Percentiles rank a stretch among this genome's conserved stretches.
phyloP scores from a whole-genome alignment of 257 asterid species.

The Solanum pimpinellifolium region DNA sequence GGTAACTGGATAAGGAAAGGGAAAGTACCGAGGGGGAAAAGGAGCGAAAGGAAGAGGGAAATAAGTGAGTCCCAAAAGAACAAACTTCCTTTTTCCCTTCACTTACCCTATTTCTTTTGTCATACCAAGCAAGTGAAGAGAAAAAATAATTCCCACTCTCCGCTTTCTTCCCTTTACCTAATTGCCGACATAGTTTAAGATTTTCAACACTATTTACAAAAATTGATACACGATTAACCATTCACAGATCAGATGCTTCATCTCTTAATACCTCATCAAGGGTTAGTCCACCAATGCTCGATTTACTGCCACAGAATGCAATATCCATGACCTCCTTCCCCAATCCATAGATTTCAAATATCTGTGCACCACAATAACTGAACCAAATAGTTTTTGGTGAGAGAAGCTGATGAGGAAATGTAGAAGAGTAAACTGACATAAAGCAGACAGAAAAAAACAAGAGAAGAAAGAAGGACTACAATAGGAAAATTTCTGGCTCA shows the following conservation, averaged over 20 bases:
- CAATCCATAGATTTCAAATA: conserved; percentile 93
- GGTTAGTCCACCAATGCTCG: conserved; percentile 92
- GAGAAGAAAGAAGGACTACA: conserved; percentile 2
- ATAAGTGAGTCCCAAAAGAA: background rate
- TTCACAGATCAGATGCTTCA: background rate
- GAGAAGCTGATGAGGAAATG: conserved; percentile 1
- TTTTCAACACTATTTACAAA: background rate
- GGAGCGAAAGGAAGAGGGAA: background rate
- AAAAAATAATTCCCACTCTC: background rate
- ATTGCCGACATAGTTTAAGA: background rate
- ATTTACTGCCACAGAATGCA: conserved; percentile 87
- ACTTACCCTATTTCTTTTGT: background rate
- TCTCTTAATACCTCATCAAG: conserved; percentile 75
- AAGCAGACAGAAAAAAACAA: background rate
- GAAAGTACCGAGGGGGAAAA: background rate
- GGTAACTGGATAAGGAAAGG: background rate
- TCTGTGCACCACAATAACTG: conserved; percentile 98
- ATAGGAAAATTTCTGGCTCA: background rate
- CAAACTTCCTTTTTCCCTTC: background rate
- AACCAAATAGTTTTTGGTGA: conserved; percentile 17
- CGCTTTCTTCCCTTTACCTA: background rate
- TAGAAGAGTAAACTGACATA: background rate
- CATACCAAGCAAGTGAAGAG: background rate
- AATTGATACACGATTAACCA: background rate
- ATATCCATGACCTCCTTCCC: conserved; percentile 72